phyloP scores from a whole-genome alignment of 345 rosid species.

The Raphanus sativus region DNA sequence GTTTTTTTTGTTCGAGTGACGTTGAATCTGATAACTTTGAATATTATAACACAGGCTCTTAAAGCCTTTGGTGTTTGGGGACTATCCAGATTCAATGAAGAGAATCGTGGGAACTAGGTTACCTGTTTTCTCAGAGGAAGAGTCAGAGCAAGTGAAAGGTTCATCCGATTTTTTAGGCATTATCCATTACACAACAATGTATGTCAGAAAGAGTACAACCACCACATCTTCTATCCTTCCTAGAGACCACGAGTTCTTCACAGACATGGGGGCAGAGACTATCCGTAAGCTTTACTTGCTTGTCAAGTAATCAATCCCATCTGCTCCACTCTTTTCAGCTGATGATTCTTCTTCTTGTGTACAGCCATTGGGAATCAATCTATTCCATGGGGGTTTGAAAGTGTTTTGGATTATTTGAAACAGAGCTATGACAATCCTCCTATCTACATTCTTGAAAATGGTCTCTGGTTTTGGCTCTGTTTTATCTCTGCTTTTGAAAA shows the following conservation, averaged over 20 bases:
- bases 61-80: constrained; percentile 69
- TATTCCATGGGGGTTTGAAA: constrained; percentile 41
- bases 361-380: constrained; percentile 23
- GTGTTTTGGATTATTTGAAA: constrained; percentile 42
- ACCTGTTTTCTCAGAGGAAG: constrained; percentile 54
- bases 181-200: constrained; percentile 38
- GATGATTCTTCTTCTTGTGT: neutral
- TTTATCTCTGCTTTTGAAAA: neutral
- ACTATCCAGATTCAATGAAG: constrained; percentile 70
- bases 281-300: constrained; percentile 36
- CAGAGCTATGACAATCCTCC: constrained; percentile 46
- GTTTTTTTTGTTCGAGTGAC: neutral
- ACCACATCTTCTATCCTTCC: constrained; percentile 13
- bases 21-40: neutral
- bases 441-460: constrained; percentile 53
- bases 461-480: constrained; percentile 6
- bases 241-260: constrained; percentile 29
- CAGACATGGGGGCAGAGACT: constrained; percentile 41
- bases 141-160: constrained; percentile 58
- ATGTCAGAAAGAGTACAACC: constrained; percentile 35
- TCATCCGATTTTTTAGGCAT: constrained; percentile 65
- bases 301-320: neutral
- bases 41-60: constrained; percentile 42
- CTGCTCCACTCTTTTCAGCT: neutral
- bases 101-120: constrained; percentile 57